Percentiles rank a stretch among this genome's conserved stretches.
Conservation (phyloP, 768 basidiomycete genomes). For the Boletus edulis region DNA sequence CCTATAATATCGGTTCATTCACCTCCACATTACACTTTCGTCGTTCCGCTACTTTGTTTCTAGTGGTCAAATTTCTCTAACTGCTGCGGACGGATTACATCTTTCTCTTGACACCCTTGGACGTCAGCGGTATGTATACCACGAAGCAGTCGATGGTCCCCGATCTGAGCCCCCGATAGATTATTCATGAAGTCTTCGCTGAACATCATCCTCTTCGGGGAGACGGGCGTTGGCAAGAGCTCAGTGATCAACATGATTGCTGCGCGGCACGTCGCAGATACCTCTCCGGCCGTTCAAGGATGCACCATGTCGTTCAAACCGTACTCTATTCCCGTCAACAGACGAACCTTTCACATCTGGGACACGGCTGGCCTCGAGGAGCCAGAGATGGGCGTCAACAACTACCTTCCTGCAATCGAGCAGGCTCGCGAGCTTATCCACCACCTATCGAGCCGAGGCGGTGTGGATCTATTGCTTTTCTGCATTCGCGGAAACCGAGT, state of each 20-base stretch:
- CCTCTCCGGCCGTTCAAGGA: slow-evolving; percentile 30
- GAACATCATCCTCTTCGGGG: slow-evolving; percentile 46
- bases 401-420: slow-evolving; percentile 29
- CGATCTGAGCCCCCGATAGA: slow-evolving; percentile 20
- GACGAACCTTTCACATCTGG: slow-evolving; percentile 24
- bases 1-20: not conserved
- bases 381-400: slow-evolving; percentile 23
- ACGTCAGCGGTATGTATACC: slow-evolving; percentile 9
- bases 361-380: slow-evolving; percentile 38
- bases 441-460: slow-evolving; percentile 26
- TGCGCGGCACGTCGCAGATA: slow-evolving; percentile 20
- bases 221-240: slow-evolving; percentile 39
- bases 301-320: slow-evolving; percentile 36
- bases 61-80: not conserved
- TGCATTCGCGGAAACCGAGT: slow-evolving; percentile 43
- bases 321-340: slow-evolving; percentile 25
- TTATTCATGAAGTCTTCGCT: slow-evolving; percentile 18
- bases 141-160: slow-evolving; percentile 1
- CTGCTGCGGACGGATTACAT: not conserved
- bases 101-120: not conserved
- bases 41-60: not conserved
- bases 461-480: slow-evolving; percentile 42
- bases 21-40: not conserved
- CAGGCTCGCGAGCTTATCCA: slow-evolving; percentile 34
- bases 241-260: slow-evolving; percentile 35